Base-by-base conservation (phyloP, 148 eudicot species). In the Drosera capensis region DNA sequence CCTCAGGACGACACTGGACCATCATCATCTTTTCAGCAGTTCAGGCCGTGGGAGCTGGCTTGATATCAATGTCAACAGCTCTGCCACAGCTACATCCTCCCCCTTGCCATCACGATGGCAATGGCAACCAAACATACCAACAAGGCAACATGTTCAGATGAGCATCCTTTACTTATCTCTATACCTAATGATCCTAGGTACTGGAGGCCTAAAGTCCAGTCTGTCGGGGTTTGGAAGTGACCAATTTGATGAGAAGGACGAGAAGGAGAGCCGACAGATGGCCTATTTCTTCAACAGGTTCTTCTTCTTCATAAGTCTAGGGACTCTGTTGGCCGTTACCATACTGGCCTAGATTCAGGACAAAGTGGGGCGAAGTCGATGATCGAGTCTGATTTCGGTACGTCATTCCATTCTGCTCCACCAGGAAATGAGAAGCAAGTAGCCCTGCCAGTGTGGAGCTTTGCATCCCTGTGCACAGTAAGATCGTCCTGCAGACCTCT, bases 371-470 rank as follows among this genome's bases (percentile, higher is more conserved):
- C 58, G 97, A 45, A 80, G 71, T 39, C 70, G 71, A 82, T 92
- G 74, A 0, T 88, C n/a, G n/a, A n/a, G n/a, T n/a, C n/a, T n/a
- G n/a, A n/a, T n/a, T n/a, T n/a, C n/a, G n/a, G n/a, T n/a, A n/a
- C n/a, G n/a, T n/a, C n/a, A n/a, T n/a, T n/a, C n/a, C n/a, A n/a
- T n/a, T n/a, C n/a, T n/a, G n/a, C n/a, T n/a, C n/a, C n/a, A n/a
- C 85, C 0, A 90, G 78, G 59, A 90, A 90, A 43, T 85, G 99
- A 12, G 85, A 67, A 16, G 99, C 99, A n/a, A 90, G 95, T 41
- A 90, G 82, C 34, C 99, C 99, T 0, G 99, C 99, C 60, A 90
- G 66, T 1, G 99, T 90, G 0, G 99, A 90, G 67, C 99, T 90
- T 34, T 90, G 99, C 99, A 90, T 90, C 48, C 99, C 95, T 0